phyloP scores from a whole-genome alignment of 306 rosid species.

The Rosa multiflora region DNA sequence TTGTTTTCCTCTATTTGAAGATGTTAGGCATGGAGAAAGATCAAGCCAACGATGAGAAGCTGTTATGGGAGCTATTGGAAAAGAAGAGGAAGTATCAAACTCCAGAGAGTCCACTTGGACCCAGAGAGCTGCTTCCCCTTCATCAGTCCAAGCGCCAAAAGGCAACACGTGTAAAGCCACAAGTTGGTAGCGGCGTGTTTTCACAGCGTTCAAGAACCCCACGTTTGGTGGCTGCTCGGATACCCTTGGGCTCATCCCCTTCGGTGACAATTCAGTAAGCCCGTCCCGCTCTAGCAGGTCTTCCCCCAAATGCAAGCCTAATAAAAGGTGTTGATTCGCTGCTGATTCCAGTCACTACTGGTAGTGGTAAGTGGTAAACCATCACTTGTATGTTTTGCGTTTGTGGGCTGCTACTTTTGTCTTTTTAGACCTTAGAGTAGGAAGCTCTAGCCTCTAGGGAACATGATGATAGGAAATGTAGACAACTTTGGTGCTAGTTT shows the following conservation, averaged over 20 bases:
- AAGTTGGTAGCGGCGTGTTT: not conserved
- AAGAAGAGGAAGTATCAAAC: not conserved
- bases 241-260: constrained; percentile 15
- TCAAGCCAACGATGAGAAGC: constrained; percentile 9
- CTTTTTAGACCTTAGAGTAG: not conserved
- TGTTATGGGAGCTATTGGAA: constrained; percentile 18
- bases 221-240: constrained; percentile 5
- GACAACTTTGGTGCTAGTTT: constrained; percentile 10
- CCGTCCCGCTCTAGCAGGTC: not conserved
- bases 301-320: too few relatives aligned
- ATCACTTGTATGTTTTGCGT: not conserved
- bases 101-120: constrained; percentile 9
- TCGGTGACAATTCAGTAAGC: constrained; percentile 3
- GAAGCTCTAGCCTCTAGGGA: not conserved
- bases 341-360: not conserved
- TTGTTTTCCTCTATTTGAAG: not conserved
- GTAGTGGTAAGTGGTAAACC: not conserved
- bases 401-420: not conserved
- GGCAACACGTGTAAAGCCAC: not conserved
- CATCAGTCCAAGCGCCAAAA: constrained; percentile 14
- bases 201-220: not conserved
- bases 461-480: not conserved
- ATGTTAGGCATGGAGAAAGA: constrained; percentile 9
- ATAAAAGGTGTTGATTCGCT: not conserved
- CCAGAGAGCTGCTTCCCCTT: not conserved